Evolutionary conservation across 257 asterid species (phyloP).

Genomic region (Ocimum tenuiflorum): DNA sequence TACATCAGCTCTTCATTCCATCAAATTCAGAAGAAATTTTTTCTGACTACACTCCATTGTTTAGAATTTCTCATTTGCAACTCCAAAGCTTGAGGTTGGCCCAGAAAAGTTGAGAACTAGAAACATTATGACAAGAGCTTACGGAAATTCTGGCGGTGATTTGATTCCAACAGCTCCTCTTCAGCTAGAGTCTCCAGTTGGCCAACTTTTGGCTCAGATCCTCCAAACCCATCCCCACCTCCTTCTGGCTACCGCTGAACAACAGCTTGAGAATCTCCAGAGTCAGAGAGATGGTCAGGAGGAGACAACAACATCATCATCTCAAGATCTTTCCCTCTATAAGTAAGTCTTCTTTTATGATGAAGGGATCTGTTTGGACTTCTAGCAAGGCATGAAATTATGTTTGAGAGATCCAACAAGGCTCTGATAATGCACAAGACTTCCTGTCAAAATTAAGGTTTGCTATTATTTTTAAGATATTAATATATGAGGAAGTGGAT

Average conservation of each 20-base stretch:
- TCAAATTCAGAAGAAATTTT: not conserved
- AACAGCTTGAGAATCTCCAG: constrained; percentile 87
- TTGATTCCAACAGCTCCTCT: constrained; percentile 66
- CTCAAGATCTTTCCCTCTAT: constrained; percentile 62
- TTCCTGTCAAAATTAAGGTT: not conserved
- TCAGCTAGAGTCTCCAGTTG: constrained; percentile 75
- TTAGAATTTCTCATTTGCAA: constrained; percentile 47
- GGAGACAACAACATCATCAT: constrained; percentile 40
- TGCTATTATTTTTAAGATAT: not conserved
- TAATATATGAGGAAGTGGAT: not conserved
- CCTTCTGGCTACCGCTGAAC: constrained; percentile 67
- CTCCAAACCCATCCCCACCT: constrained; percentile 73
- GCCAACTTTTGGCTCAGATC: constrained; percentile 68
- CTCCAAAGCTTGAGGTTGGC: constrained; percentile 43
- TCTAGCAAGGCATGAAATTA: not conserved
- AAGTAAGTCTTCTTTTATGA: constrained; percentile 39
- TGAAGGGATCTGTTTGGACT: not conserved
- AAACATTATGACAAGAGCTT: constrained; percentile 49
- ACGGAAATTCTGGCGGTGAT: constrained; percentile 48
- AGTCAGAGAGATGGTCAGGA: constrained; percentile 48
- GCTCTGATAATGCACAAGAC: not conserved
- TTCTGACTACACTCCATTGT: constrained; percentile 18
- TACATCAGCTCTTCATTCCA: not conserved
- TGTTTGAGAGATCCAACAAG: not conserved
- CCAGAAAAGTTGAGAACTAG: constrained; percentile 42